phyloP scores from a whole-genome alignment of 768 basidiomycete genomes.

The Tulasnella sp. region DNA sequence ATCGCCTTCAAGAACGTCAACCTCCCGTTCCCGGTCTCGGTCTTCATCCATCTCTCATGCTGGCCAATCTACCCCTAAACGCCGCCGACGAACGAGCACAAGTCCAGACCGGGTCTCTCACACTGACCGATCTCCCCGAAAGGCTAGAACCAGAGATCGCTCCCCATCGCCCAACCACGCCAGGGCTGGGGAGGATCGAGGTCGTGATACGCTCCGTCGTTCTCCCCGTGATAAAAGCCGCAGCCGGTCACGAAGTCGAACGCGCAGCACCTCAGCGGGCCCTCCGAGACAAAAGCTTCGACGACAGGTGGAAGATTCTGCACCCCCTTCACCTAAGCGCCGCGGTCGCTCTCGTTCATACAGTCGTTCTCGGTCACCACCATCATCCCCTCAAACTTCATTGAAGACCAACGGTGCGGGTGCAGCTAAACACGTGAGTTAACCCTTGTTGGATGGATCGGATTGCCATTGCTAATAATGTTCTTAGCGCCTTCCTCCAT shows the following conservation, averaged over 20 bases:
- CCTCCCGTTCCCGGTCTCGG: slow-evolving; percentile 31
- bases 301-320: background rate
- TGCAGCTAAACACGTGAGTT: slow-evolving; percentile 25
- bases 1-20: slow-evolving; percentile 32
- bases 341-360: slow-evolving; percentile 8
- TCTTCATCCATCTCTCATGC: slow-evolving; percentile 11
- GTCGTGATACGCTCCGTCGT: slow-evolving; percentile 11
- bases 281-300: background rate
- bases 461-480: background rate
- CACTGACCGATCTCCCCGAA: slow-evolving; percentile 8
- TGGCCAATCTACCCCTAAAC: slow-evolving; percentile 39
- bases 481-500: slow-evolving; percentile 31
- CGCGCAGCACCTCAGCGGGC: background rate
- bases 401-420: slow-evolving; percentile 21
- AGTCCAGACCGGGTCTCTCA: slow-evolving; percentile 24
- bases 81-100: slow-evolving; percentile 5
- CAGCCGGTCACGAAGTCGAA: background rate
- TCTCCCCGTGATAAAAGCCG: slow-evolving; percentile 5
- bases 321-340: background rate
- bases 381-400: slow-evolving; percentile 28
- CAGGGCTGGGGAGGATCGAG: slow-evolving; percentile 16
- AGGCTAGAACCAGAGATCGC: background rate
- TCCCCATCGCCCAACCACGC: background rate
- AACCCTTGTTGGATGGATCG: background rate
- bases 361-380: slow-evolving; percentile 30